Evolutionary conservation across 2,329 filamentous ascomycete genomes (phyloP).

Genomic region (Fusarium musae): DNA sequence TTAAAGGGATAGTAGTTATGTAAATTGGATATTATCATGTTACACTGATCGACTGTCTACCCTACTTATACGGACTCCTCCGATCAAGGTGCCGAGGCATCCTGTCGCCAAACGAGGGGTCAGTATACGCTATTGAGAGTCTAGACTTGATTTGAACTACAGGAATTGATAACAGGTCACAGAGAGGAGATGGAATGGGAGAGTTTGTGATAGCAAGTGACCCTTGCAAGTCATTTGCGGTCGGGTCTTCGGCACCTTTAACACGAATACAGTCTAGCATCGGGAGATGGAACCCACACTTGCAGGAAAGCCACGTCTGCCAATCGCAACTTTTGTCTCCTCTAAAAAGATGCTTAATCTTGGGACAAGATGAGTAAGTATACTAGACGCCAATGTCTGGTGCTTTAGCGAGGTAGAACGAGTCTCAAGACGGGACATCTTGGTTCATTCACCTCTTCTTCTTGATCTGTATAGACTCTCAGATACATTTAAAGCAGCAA

Average conservation of each 20-base stretch:
- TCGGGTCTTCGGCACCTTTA: background rate
- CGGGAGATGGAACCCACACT: background rate
- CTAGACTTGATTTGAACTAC: background rate
- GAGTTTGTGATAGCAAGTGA: background rate
- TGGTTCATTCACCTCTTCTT: no score
- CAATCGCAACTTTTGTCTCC: background rate
- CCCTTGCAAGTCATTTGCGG: background rate
- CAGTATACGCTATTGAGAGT: background rate
- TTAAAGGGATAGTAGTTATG: accelerated
- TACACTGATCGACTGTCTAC: background rate
- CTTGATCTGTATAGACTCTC: no score
- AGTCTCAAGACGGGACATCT: no score
- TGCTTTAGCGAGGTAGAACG: no score
- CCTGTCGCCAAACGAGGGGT: background rate
- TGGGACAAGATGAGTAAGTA: no score
- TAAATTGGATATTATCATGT: accelerated
- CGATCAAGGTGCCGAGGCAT: background rate
- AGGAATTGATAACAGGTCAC: background rate
- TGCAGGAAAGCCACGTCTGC: background rate
- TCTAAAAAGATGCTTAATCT: background rate
- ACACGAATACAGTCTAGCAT: background rate
- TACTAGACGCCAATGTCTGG: no score
- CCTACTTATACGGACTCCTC: background rate
- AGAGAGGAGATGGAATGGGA: background rate
- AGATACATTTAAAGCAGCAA: background rate